Conservation (phyloP, 2,329 filamentous ascomycete species). For the Neofusicoccum sp. region DNA sequence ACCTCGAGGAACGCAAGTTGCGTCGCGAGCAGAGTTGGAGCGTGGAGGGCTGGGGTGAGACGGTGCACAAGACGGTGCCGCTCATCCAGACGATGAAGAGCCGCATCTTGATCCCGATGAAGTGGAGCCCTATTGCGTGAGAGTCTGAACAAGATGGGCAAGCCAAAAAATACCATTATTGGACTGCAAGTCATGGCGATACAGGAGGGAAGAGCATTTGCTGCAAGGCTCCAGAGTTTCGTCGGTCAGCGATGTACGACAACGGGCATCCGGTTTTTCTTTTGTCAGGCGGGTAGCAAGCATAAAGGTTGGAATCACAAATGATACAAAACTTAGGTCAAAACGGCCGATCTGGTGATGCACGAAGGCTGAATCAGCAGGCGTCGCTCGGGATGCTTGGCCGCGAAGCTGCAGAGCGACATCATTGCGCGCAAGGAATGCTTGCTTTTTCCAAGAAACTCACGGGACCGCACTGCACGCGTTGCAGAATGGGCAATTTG, state of each 20-base stretch:
- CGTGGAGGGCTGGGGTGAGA: slow-evolving; percentile 93
- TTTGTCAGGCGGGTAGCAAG: slow-evolving; percentile 1
- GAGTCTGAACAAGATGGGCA: not conserved
- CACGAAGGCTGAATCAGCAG: slow-evolving; percentile 6
- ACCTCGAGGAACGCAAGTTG: slow-evolving; percentile 89
- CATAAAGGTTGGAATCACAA: slow-evolving; percentile 1
- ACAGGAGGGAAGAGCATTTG: not conserved
- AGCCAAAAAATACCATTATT: not conserved
- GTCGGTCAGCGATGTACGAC: not conserved
- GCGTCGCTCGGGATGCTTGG: not conserved
- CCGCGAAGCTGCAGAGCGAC: not conserved
- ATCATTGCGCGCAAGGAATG: not conserved
- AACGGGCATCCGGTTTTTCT: slow-evolving; percentile 2
- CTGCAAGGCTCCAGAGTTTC: not conserved
- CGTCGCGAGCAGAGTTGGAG: slow-evolving; percentile 94
- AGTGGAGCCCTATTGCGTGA: slow-evolving; percentile 75
- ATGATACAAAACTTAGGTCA: not conserved
- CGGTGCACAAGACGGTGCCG: slow-evolving; percentile 97
- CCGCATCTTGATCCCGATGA: slow-evolving; percentile 88
- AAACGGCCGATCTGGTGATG: not conserved
- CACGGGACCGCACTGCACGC: not conserved
- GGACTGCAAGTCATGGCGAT: not conserved
- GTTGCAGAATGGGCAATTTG: not conserved
- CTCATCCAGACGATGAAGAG: slow-evolving; percentile 97
- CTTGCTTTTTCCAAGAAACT: not conserved